These are phyloP conservation scores for Paralagenidium karlingii DNA, from an alignment of 352 stramenopile genomes.

Conservation along the genomic window DNA sequence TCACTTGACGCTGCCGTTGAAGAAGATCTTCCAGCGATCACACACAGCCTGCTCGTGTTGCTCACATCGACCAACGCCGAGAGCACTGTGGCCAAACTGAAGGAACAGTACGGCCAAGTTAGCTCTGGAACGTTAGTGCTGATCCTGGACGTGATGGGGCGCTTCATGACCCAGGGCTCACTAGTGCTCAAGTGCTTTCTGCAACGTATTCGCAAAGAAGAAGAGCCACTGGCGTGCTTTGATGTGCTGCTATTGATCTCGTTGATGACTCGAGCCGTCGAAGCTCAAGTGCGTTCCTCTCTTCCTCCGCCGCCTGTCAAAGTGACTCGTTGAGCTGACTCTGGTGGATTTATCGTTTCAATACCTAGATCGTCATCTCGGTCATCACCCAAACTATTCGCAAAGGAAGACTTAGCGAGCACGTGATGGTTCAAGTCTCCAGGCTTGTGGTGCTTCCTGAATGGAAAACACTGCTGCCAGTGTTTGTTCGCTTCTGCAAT, in stretches of 20 bases:
- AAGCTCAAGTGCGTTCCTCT: conserved; percentile 56
- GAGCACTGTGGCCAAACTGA: conserved; percentile 36
- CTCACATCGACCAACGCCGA: conserved; percentile 28
- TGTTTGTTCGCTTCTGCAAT: conserved; percentile 39
- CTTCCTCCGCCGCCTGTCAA: no score
- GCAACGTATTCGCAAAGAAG: conserved; percentile 21
- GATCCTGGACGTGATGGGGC: conserved; percentile 29
- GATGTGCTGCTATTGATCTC: conserved; percentile 49
- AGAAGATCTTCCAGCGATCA: conserved; percentile 62
- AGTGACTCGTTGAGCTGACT: no score
- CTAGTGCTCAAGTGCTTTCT: conserved; percentile 29
- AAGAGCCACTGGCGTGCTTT: conserved; percentile 32
- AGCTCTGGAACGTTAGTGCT: conserved; percentile 14
- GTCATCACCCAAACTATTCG: conserved; percentile 24
- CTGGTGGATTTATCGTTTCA: no score
- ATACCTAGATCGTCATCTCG: conserved; percentile 12
- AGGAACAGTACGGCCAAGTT: conserved; percentile 46
- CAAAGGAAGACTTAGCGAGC: conserved; percentile 16
- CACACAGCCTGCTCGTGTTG: conserved; percentile 68
- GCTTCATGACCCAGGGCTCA: conserved; percentile 38
- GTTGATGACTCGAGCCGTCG: conserved; percentile 40
- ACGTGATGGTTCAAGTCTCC: conserved; percentile 15
- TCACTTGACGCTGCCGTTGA: conserved; percentile 62
- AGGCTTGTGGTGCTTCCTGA: conserved; percentile 21
- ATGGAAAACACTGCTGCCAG: conserved; percentile 25